These are phyloP conservation scores for Colletotrichum tropicale DNA, from an alignment of 2,329 filamentous ascomycete species.

Conservation along the genomic window DNA sequence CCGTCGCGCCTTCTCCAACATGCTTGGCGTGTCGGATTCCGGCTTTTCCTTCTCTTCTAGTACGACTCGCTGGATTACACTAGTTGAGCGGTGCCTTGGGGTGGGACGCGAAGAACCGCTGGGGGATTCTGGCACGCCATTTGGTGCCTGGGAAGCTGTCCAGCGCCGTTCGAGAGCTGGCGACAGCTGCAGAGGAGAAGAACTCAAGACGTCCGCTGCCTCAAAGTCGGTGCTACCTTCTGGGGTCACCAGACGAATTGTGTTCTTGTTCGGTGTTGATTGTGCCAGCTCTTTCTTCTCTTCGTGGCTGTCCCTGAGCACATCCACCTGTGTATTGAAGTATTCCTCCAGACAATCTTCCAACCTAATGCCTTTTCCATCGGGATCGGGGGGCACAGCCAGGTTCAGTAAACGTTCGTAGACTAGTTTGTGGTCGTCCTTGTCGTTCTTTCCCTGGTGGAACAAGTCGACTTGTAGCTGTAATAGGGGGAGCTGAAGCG, in stretches of 20 bases:
- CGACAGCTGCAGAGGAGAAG: constrained; percentile 34
- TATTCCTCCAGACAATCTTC: constrained; percentile 94
- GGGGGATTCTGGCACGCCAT: constrained; percentile 21
- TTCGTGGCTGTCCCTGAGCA: constrained; percentile 72
- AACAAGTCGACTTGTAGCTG: constrained; percentile 95
- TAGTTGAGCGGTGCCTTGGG: constrained; percentile 56
- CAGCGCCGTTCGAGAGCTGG: constrained; percentile 24
- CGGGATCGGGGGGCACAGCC: constrained; percentile 79
- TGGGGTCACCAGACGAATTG: constrained; percentile 36
- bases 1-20: constrained; percentile 47
- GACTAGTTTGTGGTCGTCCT: constrained; percentile 92
- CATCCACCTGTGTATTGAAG: constrained; percentile 93
- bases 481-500: constrained; percentile 83
- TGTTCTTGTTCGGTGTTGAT: constrained; percentile 31
- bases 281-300: constrained; percentile 49
- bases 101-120: constrained; percentile 34
- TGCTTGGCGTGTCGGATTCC: constrained; percentile 43
- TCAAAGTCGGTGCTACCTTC: constrained; percentile 30
- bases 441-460: constrained; percentile 83
- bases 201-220: constrained; percentile 35
- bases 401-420: constrained; percentile 91
- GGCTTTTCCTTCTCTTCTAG: constrained; percentile 54
- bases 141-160: neutral
- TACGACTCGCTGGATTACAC: constrained; percentile 65
- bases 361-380: constrained; percentile 74